Base-by-base conservation (phyloP, 2,329 filamentous ascomycete genomes). In the Colletotrichum chrysophilum region DNA sequence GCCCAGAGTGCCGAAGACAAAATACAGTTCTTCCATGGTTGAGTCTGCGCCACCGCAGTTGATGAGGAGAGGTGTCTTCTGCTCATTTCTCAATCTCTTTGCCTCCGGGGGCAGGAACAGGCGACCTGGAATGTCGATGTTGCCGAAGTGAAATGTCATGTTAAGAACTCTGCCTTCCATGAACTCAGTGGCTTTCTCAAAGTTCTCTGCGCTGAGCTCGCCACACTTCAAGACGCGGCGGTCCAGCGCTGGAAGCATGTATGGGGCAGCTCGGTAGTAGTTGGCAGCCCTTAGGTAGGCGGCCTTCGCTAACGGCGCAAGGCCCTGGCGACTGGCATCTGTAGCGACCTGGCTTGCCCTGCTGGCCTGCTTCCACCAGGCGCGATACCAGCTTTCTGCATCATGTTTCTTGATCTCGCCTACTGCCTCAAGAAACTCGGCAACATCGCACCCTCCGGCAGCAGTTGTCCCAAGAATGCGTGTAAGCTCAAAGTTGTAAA, bases 401-500 rank as follows among this genome's bases (percentile, higher is more conserved):
- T 89, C 84, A 32, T 81, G 66, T 24, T 83, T 78, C 62, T 82
- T 84, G 80, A 88, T 86, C 38, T 82, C 75, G 12, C 78, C 80
- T 2, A 80, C 81, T 10, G 85, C 84, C 32, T 84, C 82, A 6
- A 88, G 82, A 14, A 79, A 82, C 71, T 89, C 87, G 26, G 80
- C 85, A 3, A 85, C 79, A 7, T 88, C 86, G 68, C 79, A 80
- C 0, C 87, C 87, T 4, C 81, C 82, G 16, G 77, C 78, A 1
- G 81, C 79, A 0, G 85, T 81, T 3, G 78, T 84, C 60, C 82
- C 84, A 7, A 88, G 82, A 28, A 88, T 65, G 7, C 87, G 84
- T 14, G 86, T 65, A 6, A 80, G 78, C 77, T 88, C 87, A 75
- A 88, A 88, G 77, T 88, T 79, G 81, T 86, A 87, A 71, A 87